Evolutionary conservation across 495 filamentous ascomycete species (phyloP).

Genomic region (Xylaria bambusicola): DNA sequence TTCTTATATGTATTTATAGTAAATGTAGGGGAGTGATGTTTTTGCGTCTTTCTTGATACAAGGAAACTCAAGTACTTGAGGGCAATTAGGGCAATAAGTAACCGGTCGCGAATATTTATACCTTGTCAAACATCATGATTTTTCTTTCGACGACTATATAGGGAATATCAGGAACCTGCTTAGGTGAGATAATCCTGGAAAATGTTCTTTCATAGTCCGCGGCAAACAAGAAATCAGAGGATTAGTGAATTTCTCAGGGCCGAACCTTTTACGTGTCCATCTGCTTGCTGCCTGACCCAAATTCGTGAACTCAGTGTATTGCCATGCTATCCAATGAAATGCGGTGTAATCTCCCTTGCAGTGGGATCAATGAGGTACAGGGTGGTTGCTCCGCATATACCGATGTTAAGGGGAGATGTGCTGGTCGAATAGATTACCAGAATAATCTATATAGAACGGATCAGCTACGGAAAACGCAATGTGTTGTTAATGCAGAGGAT

Average conservation of each 20-base stretch:
- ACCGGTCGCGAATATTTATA: no score
- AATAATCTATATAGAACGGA: no score
- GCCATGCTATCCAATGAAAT: conserved; percentile 3
- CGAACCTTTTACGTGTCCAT: not conserved
- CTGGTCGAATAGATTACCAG: conserved; percentile 8
- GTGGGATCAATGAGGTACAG: not conserved
- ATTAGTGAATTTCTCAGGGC: not conserved
- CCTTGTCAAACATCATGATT: no score
- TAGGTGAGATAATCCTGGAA: no score
- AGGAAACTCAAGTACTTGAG: no score
- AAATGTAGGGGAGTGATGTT: not conserved
- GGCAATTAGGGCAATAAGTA: no score
- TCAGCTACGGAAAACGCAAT: no score
- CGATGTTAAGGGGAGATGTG: not conserved
- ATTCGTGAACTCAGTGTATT: not conserved
- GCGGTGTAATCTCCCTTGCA: not conserved
- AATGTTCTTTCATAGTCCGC: no score
- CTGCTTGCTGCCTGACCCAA: conserved; percentile 7
- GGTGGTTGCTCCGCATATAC: not conserved
- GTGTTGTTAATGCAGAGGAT: no score
- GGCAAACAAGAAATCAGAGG: not conserved
- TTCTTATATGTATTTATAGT: not conserved
- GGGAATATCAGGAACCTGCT: no score
- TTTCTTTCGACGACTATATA: not conserved
- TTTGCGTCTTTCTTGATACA: not conserved